Base-by-base conservation (phyloP, 2,329 filamentous ascomycete species). In the Colletotrichum coccodes region DNA sequence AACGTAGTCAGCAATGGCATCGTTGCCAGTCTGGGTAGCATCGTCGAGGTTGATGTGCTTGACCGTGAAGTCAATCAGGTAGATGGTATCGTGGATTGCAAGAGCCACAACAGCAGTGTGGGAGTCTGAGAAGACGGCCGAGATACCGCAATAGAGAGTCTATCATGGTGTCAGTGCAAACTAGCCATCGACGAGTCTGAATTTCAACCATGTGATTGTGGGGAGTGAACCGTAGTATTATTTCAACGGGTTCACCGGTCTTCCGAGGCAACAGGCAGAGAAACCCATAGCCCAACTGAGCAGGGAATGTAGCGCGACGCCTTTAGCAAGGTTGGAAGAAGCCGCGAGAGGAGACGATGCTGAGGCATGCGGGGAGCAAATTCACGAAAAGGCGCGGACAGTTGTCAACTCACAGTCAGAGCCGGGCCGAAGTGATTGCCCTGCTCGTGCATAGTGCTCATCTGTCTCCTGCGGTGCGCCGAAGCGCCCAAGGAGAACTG, bases 11-110 rank as follows among this genome's bases (percentile, higher is more conserved):
- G 86, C 86, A 38, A 92, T 84, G 61, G 81, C 78, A 63, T 87
- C 83, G 21, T 83, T 76, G 38, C 79, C 77, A 59, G 78, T 76
- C 28, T 77, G 76, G 60, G 81, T 74, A 23, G 79, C 75, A 50
- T 83, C 79, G 9, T 82, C 79, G 12, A 85, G 76, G 23, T 81
- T 75, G 52, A 92, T 81, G n/a, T 85, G 81, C 72, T 89, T 86
- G 71, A 92, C 86, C 6, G 87, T 87, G 75, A 92, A 94, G 76
- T 95, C 92, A 50, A 93, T 83, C 26, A 92, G 88, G 76, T 95
- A 95, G 4, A 91, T 90, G 6, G 89, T 89, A 75, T 95, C 92
- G 71, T 94, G 92, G 70, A 92, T 86, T 4, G 91, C 91, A 56
- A 94, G 82, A 16, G 91, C 90, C 28, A 93, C 83, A 6, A 87